Percentiles rank a stretch among this genome's conserved stretches.
Conservation (phyloP, 1,284 basidiomycete species). For the Puccinia brachypodii region DNA sequence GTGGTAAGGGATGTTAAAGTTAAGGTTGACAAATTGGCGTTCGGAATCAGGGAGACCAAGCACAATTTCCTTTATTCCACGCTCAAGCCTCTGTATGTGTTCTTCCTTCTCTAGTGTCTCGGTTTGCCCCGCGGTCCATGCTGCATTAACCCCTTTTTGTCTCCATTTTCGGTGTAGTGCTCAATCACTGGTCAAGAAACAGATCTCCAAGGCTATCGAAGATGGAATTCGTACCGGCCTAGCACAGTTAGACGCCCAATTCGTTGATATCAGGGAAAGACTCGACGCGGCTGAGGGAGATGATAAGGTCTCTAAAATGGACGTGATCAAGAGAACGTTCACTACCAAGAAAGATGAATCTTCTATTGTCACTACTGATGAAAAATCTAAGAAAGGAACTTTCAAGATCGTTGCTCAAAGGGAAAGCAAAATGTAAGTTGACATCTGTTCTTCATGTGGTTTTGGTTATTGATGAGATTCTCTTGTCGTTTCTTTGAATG, state of each 20-base stretch:
- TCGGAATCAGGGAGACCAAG: conserved; percentile 84
- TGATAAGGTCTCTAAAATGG: conserved; percentile 41
- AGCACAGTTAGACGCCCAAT: conserved; percentile 55
- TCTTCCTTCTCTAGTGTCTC: not conserved
- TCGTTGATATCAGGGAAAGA: conserved; percentile 42
- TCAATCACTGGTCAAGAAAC: conserved; percentile 73
- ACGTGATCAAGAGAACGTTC: conserved; percentile 45
- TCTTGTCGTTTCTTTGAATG: not conserved
- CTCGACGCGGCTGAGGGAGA: conserved; percentile 44
- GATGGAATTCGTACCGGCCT: conserved; percentile 75
- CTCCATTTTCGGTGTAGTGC: conserved; percentile 33
- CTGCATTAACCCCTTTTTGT: not conserved
- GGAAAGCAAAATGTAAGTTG: conserved; percentile 42
- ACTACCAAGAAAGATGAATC: conserved; percentile 44
- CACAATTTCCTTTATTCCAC: conserved; percentile 89
- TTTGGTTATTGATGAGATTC: not conserved
- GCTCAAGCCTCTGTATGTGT: conserved; percentile 58
- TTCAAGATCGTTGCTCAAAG: conserved; percentile 45
- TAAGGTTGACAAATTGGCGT: conserved; percentile 81
- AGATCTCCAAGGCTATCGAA: conserved; percentile 78
- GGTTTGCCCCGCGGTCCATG: too few relatives aligned
- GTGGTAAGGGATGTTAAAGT: conserved; percentile 73
- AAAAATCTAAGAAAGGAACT: conserved; percentile 44
- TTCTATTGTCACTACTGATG: conserved; percentile 21
- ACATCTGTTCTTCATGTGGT: not conserved